Evolutionary conservation across 257 asterid genomes (phyloP), one percentile per base, ranked within the genome.

Genomic region (Gentiana dahurica): DNA sequence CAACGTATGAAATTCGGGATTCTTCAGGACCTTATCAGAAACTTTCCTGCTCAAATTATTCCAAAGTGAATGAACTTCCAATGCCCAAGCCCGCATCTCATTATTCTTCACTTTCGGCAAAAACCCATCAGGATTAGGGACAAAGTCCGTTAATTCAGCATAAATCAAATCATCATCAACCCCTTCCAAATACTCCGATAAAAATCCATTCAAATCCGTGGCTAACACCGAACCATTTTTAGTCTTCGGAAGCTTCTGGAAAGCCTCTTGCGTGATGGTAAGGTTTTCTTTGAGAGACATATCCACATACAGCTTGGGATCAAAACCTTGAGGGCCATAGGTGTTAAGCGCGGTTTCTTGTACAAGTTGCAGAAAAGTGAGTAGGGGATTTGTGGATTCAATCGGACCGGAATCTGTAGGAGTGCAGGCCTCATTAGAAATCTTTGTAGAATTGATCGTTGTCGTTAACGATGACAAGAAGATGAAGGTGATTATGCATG

Each of bases 41-140:
- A 85, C 95, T 66, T 70, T 80, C 81, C 99, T 69, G 39, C 82
- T 79, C 75, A 92, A 70, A 72, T 78, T 83, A 81, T 73, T 81
- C 98, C 95, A 92, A 33, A 88, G 76, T 24, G 62, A 54, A 70
- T 92, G 94, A 55, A 92, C 83, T 45, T 92, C 78, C 75, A 92
- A 64, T 2, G 89, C 94, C 97, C 97, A 92, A 10, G 57, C 71
- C 79, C 84, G 66, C 64, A 86, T 71, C 57, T 78, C 84, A 36
- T 54, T 53, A 54, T 64, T 76, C 67, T 70, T 34, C 65, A 92
- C 98, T 8, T 63, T 57, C 0, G 78, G 78, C 82, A 92, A 66
- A 56, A 92, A 92, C 1, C 59, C 81, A 10, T 66, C 58, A 15
- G 98, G 98, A 65, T 67, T 76, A 0, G 54, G 67, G 48, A 68